Conservation (phyloP, 768 basidiomycete genomes). For the Kondoa subrosea region DNA sequence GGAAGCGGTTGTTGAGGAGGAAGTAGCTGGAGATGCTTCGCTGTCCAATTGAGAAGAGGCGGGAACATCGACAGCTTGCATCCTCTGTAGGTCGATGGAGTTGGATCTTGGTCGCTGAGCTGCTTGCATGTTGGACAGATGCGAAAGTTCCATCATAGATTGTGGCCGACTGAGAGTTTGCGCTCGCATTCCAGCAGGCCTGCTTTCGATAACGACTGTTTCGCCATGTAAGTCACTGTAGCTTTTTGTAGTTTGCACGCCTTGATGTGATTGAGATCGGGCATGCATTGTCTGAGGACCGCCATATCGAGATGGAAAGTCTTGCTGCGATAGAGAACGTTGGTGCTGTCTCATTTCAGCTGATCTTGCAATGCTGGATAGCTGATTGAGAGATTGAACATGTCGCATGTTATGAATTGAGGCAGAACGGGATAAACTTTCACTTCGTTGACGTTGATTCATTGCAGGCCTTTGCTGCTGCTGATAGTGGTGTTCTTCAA, state of each 20-base stretch:
- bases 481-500: too few relatives aligned
- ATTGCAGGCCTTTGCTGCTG: too few relatives aligned
- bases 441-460: too few relatives aligned
- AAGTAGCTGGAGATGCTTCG: neutral
- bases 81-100: too few relatives aligned
- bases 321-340: neutral
- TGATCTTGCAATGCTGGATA: neutral
- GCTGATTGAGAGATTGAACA: neutral
- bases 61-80: neutral
- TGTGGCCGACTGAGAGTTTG: constrained; percentile 48
- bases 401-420: neutral
- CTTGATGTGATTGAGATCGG: neutral
- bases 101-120: neutral
- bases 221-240: neutral
- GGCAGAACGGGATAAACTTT: neutral
- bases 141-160: constrained; percentile 27
- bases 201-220: neutral
- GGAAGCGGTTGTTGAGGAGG: neutral
- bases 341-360: neutral
- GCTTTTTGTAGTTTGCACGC: neutral
- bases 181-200: constrained; percentile 28
- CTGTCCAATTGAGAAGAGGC: neutral
- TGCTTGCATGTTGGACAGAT: neutral
- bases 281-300: neutral
- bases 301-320: neutral